phyloP scores from a whole-genome alignment of 78 protist species.

The Dictyostelium capitatum region DNA sequence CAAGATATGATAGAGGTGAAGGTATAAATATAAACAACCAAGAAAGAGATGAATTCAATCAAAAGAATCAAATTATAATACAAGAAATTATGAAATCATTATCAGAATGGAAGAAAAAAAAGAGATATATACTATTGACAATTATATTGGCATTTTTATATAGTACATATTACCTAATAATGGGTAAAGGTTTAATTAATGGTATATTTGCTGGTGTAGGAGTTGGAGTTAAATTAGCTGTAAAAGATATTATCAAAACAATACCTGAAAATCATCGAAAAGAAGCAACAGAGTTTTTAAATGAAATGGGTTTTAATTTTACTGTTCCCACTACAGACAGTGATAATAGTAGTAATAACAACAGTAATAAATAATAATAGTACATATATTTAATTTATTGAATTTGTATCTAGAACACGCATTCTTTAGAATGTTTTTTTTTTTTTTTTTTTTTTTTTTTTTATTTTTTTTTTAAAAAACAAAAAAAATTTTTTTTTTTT shows the following conservation, averaged over 20 bases:
- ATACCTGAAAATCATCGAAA: not conserved
- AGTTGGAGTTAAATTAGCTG: not conserved
- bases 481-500: no score
- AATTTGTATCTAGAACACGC: no score
- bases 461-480: no score
- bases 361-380: no score
- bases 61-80: not conserved
- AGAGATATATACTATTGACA: not conserved
- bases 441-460: no score
- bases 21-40: not conserved
- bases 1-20: conserved; percentile 4
- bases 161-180: not conserved
- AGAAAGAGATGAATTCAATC: not conserved
- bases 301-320: conserved; percentile 10
- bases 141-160: not conserved
- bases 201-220: not conserved
- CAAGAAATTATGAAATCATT: not conserved
- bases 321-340: not conserved
- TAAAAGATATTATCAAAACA: not conserved
- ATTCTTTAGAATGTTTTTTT: no score
- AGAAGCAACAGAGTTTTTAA: not conserved
- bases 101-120: not conserved
- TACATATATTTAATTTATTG: no score
- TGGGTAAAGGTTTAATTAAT: not conserved
- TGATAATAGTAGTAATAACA: no score